phyloP scores from a whole-genome alignment of 2,329 filamentous ascomycete genomes.

The Lasiodiplodia sp. region DNA sequence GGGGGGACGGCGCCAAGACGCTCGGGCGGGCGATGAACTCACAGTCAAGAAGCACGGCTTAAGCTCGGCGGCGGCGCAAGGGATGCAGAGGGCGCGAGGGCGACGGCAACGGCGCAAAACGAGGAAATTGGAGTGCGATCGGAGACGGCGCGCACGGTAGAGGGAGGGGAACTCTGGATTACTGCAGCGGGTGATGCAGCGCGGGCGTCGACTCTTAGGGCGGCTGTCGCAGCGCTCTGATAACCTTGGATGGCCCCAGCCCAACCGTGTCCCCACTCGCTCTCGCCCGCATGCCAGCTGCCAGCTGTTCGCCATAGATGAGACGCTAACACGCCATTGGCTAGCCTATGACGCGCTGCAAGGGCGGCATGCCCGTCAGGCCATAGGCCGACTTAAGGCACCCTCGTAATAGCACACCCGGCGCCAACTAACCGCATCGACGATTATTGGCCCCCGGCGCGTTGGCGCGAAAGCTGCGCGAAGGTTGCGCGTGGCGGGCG shows the following conservation, averaged over 20 bases:
- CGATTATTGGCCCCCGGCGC: constrained; percentile 14
- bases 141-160: background rate
- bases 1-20: constrained; percentile 27
- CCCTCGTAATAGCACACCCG: constrained; percentile 22
- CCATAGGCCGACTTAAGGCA: constrained; percentile 20
- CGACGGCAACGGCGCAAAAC: background rate
- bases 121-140: constrained; percentile 1
- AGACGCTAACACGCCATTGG: constrained; percentile 14
- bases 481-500: background rate
- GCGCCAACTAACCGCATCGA: constrained; percentile 9
- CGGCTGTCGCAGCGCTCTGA: constrained; percentile 19
- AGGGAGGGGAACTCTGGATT: background rate
- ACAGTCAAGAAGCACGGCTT: constrained; percentile 19
- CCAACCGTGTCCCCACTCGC: constrained; percentile 13
- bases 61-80: constrained; percentile 26
- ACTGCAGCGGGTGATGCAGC: constrained; percentile 20
- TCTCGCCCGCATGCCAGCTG: constrained; percentile 21
- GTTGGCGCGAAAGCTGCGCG: constrained; percentile 22
- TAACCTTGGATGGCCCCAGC: constrained; percentile 25
- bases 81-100: constrained; percentile 7
- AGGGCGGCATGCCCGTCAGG: constrained; percentile 24
- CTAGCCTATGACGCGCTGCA: constrained; percentile 23
- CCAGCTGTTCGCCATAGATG: constrained; percentile 12
- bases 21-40: constrained; percentile 23
- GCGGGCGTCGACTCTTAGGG: constrained; percentile 22